These are phyloP conservation scores for Tieghemostelium lacteum DNA, from an alignment of 78 protist species.

Conservation along the genomic window DNA sequence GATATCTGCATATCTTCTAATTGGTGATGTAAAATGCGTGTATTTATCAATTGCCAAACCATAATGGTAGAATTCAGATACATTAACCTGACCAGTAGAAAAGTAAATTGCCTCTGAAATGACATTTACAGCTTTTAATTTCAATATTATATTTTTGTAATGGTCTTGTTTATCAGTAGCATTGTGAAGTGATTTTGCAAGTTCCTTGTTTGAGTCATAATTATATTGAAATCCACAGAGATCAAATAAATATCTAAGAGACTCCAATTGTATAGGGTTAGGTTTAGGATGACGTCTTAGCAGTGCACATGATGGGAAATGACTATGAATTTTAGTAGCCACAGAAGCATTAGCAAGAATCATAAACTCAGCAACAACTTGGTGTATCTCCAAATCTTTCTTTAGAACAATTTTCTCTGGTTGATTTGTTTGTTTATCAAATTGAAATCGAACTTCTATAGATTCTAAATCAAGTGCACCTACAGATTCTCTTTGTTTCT, in stretches of 20 bases:
- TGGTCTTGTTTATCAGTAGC: constrained; percentile 19
- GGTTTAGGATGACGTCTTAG: constrained; percentile 93
- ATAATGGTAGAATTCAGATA: constrained; percentile 89
- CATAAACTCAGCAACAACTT: constrained; percentile 97
- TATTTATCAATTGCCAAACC: constrained; percentile 95
- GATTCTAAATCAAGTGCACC: constrained; percentile 79
- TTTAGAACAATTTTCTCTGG: constrained; percentile 59
- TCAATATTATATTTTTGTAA: constrained; percentile 21
- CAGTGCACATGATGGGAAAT: constrained; percentile 81
- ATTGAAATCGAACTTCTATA: constrained; percentile 65
- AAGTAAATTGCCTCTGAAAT: constrained; percentile 58
- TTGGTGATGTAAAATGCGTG: constrained; percentile 97
- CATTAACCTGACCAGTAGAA: constrained; percentile 38
- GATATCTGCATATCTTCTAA: constrained; percentile 84
- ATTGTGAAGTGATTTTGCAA: constrained; percentile 21
- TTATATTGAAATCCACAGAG: constrained; percentile 25
- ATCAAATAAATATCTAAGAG: constrained; percentile 12
- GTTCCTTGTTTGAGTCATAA: constrained; percentile 1
- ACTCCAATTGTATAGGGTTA: neutral
- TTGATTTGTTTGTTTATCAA: constrained; percentile 19
- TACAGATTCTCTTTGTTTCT: neutral
- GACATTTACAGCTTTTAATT: constrained; percentile 24
- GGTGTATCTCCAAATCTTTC: constrained; percentile 79
- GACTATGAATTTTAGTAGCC: constrained; percentile 84
- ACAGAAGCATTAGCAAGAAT: constrained; percentile 96